Base-by-base conservation (phyloP, 495 filamentous ascomycete genomes). In the Hypoxylon lienhwacheense region DNA sequence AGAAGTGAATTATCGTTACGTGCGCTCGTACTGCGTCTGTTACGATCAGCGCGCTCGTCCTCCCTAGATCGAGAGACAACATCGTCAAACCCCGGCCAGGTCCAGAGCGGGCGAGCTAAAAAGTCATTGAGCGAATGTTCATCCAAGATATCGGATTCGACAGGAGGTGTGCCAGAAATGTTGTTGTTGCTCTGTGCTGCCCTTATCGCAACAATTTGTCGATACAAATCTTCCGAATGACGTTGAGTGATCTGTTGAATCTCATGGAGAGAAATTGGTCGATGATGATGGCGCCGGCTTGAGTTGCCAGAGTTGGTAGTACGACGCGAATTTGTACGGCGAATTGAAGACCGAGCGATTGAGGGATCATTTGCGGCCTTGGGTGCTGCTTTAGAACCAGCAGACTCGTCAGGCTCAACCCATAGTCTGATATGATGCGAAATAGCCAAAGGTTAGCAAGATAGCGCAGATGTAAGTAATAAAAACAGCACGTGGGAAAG, bases 301-400 rank as follows among this genome's bases (percentile, higher is more conserved):
- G 12, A 14, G 4, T 10, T 15, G 5, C 37, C 25, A 8, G 37
- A 21, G 10, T n/a, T 25, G 10, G 31, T 35, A 6, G 14, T 3
- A 8, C 40, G 57, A 20, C 88, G 85, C 56, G 84, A 67, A 15
- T 86, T 89, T 58, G 87, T 84, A 55, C 35, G 58, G 10, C 88
- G 83, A 56, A 95, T 95, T 5, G 84, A 66, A 17, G 88, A 91
- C 62, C 90, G 86, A 56, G 81, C 73, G 49, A 75, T 73, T 32
- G 85, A 80, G 35, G 85, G 32, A 24, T 47, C 52, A 24, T 32
- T 33, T 22, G 55, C 59, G 55, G 68, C 67, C 47, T 77, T 73
- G 17, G 65, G 36, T 41, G 85, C 77, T 32, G 76, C 72, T 52
- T 85, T 84, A 52, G 71, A 60, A 37, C 76, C 70, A 53, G 77